Percentiles rank a stretch among this genome's conserved stretches.
Evolutionary conservation across 2,329 filamentous ascomycete genomes (phyloP).

Genomic region (Aspergillus fructus): DNA sequence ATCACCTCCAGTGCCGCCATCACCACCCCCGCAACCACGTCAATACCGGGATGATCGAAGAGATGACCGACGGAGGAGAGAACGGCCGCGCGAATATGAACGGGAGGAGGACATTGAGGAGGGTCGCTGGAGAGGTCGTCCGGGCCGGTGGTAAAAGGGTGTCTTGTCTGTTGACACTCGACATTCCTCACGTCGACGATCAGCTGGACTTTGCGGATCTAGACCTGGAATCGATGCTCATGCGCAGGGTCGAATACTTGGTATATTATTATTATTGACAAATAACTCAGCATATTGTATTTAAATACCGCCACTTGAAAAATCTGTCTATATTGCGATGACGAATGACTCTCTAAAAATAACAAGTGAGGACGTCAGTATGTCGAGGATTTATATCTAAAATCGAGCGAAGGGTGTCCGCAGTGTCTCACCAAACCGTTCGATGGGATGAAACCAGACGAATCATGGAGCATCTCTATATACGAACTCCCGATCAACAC

Average conservation of each 20-base stretch:
- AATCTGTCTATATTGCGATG: background rate
- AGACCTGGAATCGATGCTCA: background rate
- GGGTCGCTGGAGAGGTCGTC: slow-evolving; percentile 15
- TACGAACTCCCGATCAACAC: background rate
- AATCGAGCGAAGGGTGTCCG: background rate
- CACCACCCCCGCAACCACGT: slow-evolving; percentile 17
- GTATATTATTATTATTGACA: background rate
- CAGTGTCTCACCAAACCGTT: background rate
- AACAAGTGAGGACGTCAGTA: background rate
- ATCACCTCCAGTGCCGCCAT: slow-evolving; percentile 16
- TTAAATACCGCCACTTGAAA: background rate
- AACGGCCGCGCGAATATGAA: slow-evolving; percentile 14
- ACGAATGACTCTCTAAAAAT: background rate
- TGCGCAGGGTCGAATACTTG: background rate
- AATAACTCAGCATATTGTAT: background rate
- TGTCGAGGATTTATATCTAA: background rate
- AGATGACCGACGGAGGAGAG: slow-evolving; percentile 22
- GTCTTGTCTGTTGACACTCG: background rate
- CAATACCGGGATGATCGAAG: slow-evolving; percentile 19
- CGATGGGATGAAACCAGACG: background rate
- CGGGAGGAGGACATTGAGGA: slow-evolving; percentile 24
- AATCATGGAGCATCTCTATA: background rate
- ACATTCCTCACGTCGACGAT: background rate
- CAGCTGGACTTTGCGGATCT: background rate
- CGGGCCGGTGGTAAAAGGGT: slow-evolving; percentile 13